A percentile compares a stretch with the other conserved stretches of the same genome.
Evolutionary conservation across 805 yeast genomes (phyloP).

Genomic region (Kuraishia floccosa): DNA sequence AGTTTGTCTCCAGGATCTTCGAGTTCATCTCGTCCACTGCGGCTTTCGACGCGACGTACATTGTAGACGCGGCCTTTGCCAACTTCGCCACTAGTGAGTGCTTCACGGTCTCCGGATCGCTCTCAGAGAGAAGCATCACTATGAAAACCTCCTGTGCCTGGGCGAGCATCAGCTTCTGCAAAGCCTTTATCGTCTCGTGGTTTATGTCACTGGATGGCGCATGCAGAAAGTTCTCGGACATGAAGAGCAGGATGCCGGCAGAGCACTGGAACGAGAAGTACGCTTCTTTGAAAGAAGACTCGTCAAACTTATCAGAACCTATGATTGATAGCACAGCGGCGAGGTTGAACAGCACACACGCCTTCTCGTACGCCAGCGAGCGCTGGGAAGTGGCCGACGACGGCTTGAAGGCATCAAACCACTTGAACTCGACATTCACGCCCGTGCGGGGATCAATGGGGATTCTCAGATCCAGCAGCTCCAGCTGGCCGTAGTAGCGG

Average conservation of each 20-base stretch:
- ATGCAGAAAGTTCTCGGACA: constrained; percentile 74
- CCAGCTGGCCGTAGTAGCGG: constrained; percentile 72
- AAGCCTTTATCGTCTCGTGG: constrained; percentile 55
- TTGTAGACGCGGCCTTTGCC: constrained; percentile 46
- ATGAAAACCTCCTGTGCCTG: constrained; percentile 86
- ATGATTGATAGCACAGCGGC: constrained; percentile 50
- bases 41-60: constrained; percentile 42
- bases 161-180: constrained; percentile 59
- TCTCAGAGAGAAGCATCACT: constrained; percentile 43
- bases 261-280: constrained; percentile 58
- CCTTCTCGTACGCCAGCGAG: constrained; percentile 84
- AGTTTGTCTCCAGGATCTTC: constrained; percentile 20
- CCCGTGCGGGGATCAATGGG: constrained; percentile 44
- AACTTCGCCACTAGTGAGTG: constrained; percentile 68
- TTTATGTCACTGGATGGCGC: constrained; percentile 77
- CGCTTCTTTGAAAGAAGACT: constrained; percentile 42
- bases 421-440: constrained; percentile 54
- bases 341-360: constrained; percentile 68
- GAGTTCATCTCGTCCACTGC: constrained; percentile 25
- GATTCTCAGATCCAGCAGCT: constrained; percentile 64
- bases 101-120: constrained; percentile 30
- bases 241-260: constrained; percentile 63
- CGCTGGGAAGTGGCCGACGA: constrained; percentile 48
- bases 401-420: constrained; percentile 67
- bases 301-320: constrained; percentile 25